Evolutionary conservation across 768 basidiomycete genomes (phyloP).

Genomic region (Leccinum olivaceopallidum): DNA sequence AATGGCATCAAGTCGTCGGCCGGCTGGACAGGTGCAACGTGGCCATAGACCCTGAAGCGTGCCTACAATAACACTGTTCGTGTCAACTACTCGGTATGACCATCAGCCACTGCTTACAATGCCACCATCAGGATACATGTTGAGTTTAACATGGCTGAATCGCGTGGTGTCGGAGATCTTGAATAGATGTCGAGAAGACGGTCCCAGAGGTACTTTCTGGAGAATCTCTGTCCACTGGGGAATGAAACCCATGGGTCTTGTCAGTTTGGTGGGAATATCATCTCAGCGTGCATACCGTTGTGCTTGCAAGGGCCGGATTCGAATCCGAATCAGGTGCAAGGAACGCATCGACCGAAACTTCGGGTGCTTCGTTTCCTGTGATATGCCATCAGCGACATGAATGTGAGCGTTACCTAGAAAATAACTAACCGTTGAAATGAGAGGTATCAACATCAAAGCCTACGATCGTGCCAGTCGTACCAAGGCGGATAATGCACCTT

Average conservation of each 20-base stretch:
- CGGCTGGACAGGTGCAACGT: constrained; percentile 67
- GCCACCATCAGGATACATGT: constrained; percentile 97
- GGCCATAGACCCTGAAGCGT: constrained; percentile 89
- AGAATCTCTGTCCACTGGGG: constrained; percentile 79
- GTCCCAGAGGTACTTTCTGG: constrained; percentile 74
- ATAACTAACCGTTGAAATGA: constrained; percentile 78
- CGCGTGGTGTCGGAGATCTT: constrained; percentile 52
- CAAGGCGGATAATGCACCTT: constrained; percentile 91
- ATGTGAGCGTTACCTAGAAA: not conserved
- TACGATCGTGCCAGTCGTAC: constrained; percentile 65
- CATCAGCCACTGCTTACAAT: constrained; percentile 52
- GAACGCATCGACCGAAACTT: constrained; percentile 70
- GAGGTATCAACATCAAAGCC: constrained; percentile 95
- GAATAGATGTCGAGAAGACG: constrained; percentile 89
- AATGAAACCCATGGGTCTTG: not conserved
- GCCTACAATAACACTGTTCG: constrained; percentile 49
- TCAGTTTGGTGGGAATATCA: not conserved
- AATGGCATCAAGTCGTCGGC: constrained; percentile 48
- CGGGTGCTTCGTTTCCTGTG: constrained; percentile 83
- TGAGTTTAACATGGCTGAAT: constrained; percentile 83
- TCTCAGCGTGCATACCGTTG: constrained; percentile 47
- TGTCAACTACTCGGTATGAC: not conserved
- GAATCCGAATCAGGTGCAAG: constrained; percentile 42
- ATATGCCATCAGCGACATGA: not conserved
- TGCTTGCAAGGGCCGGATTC: constrained; percentile 46